Evolutionary conservation across 345 rosid genomes (phyloP).

Genomic region (Clausena lansium): DNA sequence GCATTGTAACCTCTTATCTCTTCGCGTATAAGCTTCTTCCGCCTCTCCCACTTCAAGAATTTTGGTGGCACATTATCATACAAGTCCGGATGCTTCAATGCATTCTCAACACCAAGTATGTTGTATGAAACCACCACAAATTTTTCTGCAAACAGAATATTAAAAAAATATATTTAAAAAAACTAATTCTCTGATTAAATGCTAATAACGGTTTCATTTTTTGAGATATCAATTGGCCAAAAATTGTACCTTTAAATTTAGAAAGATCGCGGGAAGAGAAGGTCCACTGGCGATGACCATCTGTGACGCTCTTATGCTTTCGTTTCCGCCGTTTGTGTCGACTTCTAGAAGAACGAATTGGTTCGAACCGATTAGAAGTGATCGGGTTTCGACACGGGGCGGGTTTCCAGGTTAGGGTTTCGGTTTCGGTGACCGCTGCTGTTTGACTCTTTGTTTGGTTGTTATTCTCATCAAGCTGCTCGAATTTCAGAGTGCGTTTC

Average conservation of each 20-base stretch:
- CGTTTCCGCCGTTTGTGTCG: constrained; percentile 3
- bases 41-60: constrained; percentile 57
- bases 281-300: constrained; percentile 36
- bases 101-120: constrained; percentile 70
- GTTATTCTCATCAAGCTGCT: not conserved
- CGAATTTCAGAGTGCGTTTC: not conserved
- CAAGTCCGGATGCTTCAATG: constrained; percentile 61
- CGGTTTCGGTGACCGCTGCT: not conserved
- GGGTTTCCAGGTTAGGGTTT: not conserved
- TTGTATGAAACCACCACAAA: constrained; percentile 69
- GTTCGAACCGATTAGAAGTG: not conserved
- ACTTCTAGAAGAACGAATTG: not conserved
- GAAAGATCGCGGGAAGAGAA: constrained; percentile 35
- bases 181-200: not conserved
- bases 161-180: not conserved
- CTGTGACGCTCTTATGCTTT: not conserved
- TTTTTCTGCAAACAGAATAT: constrained; percentile 38
- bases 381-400: not conserved
- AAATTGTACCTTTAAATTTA: constrained; percentile 24
- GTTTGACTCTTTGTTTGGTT: not conserved
- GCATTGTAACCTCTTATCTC: constrained; percentile 63
- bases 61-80: constrained; percentile 37
- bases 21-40: constrained; percentile 56
- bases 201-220: not conserved
- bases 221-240: not conserved